Conservation (phyloP, 2,329 filamentous ascomycete genomes). For the Fusarium dimerum region DNA sequence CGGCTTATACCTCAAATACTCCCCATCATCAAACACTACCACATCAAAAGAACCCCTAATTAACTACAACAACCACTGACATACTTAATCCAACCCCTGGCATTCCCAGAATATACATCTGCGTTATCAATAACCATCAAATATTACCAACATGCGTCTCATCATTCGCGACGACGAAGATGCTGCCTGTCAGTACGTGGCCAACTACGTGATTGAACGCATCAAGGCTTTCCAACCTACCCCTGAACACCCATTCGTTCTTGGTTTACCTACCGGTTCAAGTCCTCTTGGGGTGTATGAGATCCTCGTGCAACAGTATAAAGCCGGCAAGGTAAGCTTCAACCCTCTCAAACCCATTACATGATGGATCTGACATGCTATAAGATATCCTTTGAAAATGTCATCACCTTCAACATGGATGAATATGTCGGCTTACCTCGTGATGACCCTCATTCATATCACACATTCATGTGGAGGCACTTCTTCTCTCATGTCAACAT, state of each 20-base stretch:
- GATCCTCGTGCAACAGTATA: constrained; percentile 70
- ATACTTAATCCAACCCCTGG: neutral
- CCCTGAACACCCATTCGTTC: constrained; percentile 72
- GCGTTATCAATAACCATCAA: constrained; percentile 11
- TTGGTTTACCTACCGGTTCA: constrained; percentile 81
- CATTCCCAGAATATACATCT: constrained; percentile 9
- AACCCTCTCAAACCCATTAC: constrained; percentile 13
- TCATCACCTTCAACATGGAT: constrained; percentile 93
- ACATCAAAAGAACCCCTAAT: neutral
- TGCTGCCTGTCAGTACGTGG: constrained; percentile 72
- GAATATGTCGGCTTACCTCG: constrained; percentile 84
- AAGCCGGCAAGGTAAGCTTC: constrained; percentile 57
- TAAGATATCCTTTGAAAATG: constrained; percentile 81
- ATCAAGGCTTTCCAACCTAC: constrained; percentile 78
- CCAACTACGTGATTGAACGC: constrained; percentile 79
- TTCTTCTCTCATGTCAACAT: constrained; percentile 88
- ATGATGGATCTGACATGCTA: neutral
- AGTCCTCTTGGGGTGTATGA: constrained; percentile 79
- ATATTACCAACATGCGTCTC: constrained; percentile 65
- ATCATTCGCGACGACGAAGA: constrained; percentile 76
- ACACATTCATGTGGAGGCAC: constrained; percentile 91
- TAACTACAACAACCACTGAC: neutral
- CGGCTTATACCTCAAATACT: constrained; percentile 12
- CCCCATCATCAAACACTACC: neutral
- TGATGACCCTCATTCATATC: constrained; percentile 83